phyloP scores from a whole-genome alignment of 257 asterid species.

The Thymus quinquecostatus region DNA sequence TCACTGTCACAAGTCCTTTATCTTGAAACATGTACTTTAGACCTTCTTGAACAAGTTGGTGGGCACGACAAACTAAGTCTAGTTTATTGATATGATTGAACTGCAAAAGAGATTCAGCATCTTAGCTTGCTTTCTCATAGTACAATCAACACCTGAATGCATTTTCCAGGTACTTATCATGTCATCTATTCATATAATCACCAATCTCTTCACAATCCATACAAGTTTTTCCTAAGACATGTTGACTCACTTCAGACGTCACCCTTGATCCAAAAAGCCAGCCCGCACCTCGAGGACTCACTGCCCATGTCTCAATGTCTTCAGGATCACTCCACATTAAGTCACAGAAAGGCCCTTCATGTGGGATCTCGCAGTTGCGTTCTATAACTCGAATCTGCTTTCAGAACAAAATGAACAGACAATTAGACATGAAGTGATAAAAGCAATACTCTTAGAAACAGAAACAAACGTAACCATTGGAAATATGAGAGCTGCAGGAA shows the following conservation, averaged over 20 bases:
- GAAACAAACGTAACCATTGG: no score
- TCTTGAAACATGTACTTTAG: constrained; percentile 97
- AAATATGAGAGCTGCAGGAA: no score
- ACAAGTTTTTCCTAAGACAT: not conserved
- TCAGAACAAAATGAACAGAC: no score
- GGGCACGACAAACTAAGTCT: constrained; percentile 96
- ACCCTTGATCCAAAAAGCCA: constrained; percentile 99
- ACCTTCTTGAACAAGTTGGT: constrained; percentile 99
- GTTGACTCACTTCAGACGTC: constrained; percentile 74
- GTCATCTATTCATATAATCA: no score
- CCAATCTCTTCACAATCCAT: no score
- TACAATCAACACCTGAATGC: not conserved
- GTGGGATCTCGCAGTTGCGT: constrained; percentile 94
- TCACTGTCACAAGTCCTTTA: constrained; percentile 97
- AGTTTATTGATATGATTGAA: constrained; percentile 96
- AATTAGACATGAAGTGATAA: constrained; percentile 29
- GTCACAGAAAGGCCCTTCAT: constrained; percentile 99
- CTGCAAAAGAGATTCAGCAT: constrained; percentile 50
- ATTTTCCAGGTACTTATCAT: not conserved
- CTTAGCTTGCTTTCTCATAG: no score
- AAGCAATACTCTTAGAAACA: not conserved
- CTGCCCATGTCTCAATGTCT: constrained; percentile 99
- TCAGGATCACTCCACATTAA: constrained; percentile 99
- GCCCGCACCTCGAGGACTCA: constrained; percentile 99
- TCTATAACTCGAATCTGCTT: constrained; percentile 89